Evolutionary conservation across 495 filamentous ascomycete species (phyloP).

Genomic region (Annulohypoxylon nitens): DNA sequence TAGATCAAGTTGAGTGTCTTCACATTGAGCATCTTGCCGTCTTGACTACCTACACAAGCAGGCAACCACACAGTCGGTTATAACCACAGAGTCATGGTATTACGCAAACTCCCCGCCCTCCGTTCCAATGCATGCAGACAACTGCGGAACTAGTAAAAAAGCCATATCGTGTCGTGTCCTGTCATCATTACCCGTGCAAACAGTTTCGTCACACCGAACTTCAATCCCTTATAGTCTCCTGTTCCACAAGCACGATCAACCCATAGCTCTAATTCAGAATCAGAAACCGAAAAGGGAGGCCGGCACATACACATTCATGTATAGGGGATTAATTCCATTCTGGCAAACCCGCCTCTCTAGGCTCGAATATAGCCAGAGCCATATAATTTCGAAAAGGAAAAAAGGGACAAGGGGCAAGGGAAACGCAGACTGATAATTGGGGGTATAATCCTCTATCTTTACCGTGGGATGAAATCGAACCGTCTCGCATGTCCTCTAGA

Average conservation of each 20-base stretch:
- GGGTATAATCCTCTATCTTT: constrained; percentile 51
- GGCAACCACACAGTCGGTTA: constrained; percentile 15
- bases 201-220: constrained; percentile 33
- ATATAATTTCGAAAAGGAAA: constrained; percentile 5
- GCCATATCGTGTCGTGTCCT: constrained; percentile 42
- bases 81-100: constrained; percentile 5
- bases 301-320: not conserved
- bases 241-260: constrained; percentile 9
- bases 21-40: constrained; percentile 30
- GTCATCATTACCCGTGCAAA: constrained; percentile 44
- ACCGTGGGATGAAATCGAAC: constrained; percentile 34
- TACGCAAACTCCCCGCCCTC: constrained; percentile 41
- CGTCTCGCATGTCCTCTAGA: constrained; percentile 36
- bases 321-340: constrained; percentile 14
- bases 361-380: constrained; percentile 23
- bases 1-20: constrained; percentile 31
- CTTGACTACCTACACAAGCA: constrained; percentile 25
- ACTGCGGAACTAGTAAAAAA: constrained; percentile 35
- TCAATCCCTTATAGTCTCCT: constrained; percentile 13
- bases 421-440: constrained; percentile 30
- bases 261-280: not conserved
- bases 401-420: constrained; percentile 24
- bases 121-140: constrained; percentile 40
- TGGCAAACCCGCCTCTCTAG: constrained; percentile 16
- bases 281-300: not conserved